phyloP scores from a whole-genome alignment of 306 rosid genomes.

The Phaseolus lunatus region DNA sequence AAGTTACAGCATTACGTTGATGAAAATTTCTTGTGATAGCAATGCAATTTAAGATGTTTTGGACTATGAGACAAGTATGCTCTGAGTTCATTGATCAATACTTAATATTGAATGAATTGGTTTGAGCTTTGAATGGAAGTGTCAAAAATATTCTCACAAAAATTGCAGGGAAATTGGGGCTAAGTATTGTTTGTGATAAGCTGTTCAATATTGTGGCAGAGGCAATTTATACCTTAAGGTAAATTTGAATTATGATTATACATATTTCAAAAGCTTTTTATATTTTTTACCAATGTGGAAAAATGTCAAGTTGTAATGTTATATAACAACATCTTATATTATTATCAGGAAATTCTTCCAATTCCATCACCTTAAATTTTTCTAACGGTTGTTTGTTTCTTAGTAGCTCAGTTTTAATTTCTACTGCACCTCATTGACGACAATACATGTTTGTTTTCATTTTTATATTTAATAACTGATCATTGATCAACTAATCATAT shows the following conservation, averaged over 20 bases:
- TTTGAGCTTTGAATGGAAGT: constrained; percentile 18
- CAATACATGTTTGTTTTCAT: constrained; percentile 1
- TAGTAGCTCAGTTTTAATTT: neutral
- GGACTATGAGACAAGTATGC: constrained; percentile 9
- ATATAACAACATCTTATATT: constrained; percentile 16
- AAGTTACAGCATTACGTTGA: neutral
- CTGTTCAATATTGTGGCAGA: constrained; percentile 5
- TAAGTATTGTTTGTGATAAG: constrained; percentile 19
- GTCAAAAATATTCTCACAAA: neutral
- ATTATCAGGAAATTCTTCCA: neutral
- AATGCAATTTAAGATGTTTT: constrained; percentile 19
- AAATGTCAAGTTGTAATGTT: no score
- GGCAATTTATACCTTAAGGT: constrained; percentile 31
- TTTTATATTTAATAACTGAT: constrained; percentile 30
- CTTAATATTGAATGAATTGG: constrained; percentile 1
- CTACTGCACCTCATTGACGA: no score
- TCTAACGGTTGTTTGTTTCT: constrained; percentile 6
- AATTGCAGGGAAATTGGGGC: constrained; percentile 24
- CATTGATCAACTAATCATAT: constrained; percentile 8
- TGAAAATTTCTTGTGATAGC: constrained; percentile 18
- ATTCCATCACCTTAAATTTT: neutral
- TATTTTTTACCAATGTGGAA: no score
- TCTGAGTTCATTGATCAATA: constrained; percentile 5
- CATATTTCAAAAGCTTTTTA: neutral
- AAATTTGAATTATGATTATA: constrained; percentile 34